Evolutionary conservation across 495 filamentous ascomycete species (phyloP).

Genomic region (Chaetomidium leptoderma): DNA sequence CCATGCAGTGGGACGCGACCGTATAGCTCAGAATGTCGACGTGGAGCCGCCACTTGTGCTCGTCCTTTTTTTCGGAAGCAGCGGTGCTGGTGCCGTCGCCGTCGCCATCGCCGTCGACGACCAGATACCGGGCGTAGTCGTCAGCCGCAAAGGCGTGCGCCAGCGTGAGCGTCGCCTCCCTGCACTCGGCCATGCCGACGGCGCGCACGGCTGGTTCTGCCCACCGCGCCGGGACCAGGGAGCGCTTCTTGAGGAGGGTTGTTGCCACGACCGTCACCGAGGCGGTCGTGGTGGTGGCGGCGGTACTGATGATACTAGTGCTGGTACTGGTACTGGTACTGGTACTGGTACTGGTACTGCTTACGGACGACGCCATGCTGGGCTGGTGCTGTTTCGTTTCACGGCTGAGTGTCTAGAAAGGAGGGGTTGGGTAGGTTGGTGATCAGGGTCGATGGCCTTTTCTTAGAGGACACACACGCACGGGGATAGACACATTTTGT

Average conservation of each 20-base stretch:
- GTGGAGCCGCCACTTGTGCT: constrained; percentile 64
- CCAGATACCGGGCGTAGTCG: constrained; percentile 66
- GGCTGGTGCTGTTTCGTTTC: constrained; percentile 18
- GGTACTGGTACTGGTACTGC: constrained; percentile 23
- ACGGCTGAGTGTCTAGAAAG: neutral
- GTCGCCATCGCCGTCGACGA: constrained; percentile 34
- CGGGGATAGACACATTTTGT: neutral
- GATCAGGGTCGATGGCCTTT: neutral
- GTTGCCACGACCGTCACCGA: constrained; percentile 18
- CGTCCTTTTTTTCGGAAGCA: neutral
- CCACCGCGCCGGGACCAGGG: constrained; percentile 45
- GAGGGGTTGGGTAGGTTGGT: neutral
- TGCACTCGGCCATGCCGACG: constrained; percentile 57
- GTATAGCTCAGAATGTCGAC: constrained; percentile 68
- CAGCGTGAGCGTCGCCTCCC: constrained; percentile 61
- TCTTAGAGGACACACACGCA: too few species aligned
- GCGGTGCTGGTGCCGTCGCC: neutral
- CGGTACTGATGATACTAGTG: constrained; percentile 20
- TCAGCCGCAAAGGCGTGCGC: constrained; percentile 73
- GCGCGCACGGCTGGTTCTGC: constrained; percentile 52
- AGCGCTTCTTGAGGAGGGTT: constrained; percentile 41
- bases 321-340: constrained; percentile 29
- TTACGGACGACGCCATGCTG: constrained; percentile 29
- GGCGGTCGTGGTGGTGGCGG: neutral
- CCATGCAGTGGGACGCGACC: constrained; percentile 64